Percentiles rank a stretch among this genome's conserved stretches.
Evolutionary conservation across 495 filamentous ascomycete genomes (phyloP).

Genomic region (Daldinia concentrica): DNA sequence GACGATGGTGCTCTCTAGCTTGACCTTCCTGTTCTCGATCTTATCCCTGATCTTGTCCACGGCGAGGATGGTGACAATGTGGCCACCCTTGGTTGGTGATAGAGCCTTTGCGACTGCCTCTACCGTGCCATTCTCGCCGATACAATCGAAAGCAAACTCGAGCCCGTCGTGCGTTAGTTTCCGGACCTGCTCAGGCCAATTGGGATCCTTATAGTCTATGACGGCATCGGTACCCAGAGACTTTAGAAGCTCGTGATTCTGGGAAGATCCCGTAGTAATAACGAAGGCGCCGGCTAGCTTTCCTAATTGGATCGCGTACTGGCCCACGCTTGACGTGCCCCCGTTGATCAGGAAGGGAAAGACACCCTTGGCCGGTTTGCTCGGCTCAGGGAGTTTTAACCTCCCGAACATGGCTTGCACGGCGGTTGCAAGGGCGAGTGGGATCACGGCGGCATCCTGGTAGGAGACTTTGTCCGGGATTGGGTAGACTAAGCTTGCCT

Average conservation of each 20-base stretch:
- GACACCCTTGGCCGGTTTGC: slow-evolving; percentile 44
- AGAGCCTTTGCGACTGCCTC: slow-evolving; percentile 24
- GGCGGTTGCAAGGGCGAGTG: slow-evolving; percentile 64
- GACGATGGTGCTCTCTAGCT: slow-evolving; percentile 42
- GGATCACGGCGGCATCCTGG: slow-evolving; percentile 59
- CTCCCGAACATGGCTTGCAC: slow-evolving; percentile 60
- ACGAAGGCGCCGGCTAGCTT: slow-evolving; percentile 66
- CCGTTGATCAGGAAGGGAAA: slow-evolving; percentile 65
- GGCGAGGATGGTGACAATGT: slow-evolving; percentile 34
- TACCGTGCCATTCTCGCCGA: slow-evolving; percentile 21
- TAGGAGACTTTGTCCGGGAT: slow-evolving; percentile 61
- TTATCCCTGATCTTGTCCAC: slow-evolving; percentile 26
- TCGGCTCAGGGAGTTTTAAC: slow-evolving; percentile 52
- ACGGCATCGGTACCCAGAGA: slow-evolving; percentile 61
- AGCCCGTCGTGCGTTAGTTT: slow-evolving; percentile 35
- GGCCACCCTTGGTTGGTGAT: slow-evolving; percentile 37
- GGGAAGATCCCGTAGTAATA: slow-evolving; percentile 60
- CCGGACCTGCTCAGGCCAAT: slow-evolving; percentile 39
- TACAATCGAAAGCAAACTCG: slow-evolving; percentile 37
- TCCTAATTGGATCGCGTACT: slow-evolving; percentile 69
- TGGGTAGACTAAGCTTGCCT: slow-evolving; percentile 47
- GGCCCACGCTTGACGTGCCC: slow-evolving; percentile 65
- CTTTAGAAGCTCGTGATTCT: slow-evolving; percentile 63
- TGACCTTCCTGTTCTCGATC: slow-evolving; percentile 33
- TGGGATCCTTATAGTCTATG: slow-evolving; percentile 63